phyloP scores from a whole-genome alignment of 1,139 yeast species.

The Magnusiomyces tetraspermus region DNA sequence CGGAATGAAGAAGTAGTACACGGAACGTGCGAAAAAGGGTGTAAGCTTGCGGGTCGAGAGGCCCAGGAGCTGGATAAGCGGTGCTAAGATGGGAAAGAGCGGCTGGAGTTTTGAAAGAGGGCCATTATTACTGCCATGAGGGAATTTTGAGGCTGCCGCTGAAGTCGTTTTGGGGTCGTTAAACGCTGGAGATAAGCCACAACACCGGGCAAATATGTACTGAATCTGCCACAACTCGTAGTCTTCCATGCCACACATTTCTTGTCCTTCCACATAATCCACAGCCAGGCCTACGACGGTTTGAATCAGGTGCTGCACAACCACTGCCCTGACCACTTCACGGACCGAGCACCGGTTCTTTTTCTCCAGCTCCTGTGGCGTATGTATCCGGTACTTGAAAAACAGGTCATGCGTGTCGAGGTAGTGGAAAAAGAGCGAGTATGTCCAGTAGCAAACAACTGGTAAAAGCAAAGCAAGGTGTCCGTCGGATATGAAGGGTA shows the following conservation, averaged over 20 bases:
- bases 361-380: slow-evolving; percentile 69
- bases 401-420: slow-evolving; percentile 67
- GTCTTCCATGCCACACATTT: slow-evolving; percentile 60
- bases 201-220: neutral
- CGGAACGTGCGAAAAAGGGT: slow-evolving; percentile 33
- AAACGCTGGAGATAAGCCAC: slow-evolving; percentile 11
- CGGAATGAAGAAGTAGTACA: slow-evolving; percentile 43
- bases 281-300: slow-evolving; percentile 57
- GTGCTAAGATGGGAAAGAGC: neutral
- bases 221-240: slow-evolving; percentile 48
- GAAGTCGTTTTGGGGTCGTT: neutral
- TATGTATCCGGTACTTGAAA: slow-evolving; percentile 79
- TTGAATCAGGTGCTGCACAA: slow-evolving; percentile 77
- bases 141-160: no score
- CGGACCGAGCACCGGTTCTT: slow-evolving; percentile 66
- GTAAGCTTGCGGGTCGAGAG: slow-evolving; percentile 30
- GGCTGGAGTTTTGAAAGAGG: no score
- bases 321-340: slow-evolving; percentile 72
- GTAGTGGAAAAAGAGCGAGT: slow-evolving; percentile 63
- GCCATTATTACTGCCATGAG: slow-evolving; percentile 5
- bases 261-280: slow-evolving; percentile 50
- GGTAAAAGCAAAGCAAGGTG: neutral
- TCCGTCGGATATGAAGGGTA: neutral
- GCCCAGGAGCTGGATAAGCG: slow-evolving; percentile 21
- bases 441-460: slow-evolving; percentile 38